Conservation (phyloP, 208 protist genomes). For the Acanthamoeba castellanii region DNA sequence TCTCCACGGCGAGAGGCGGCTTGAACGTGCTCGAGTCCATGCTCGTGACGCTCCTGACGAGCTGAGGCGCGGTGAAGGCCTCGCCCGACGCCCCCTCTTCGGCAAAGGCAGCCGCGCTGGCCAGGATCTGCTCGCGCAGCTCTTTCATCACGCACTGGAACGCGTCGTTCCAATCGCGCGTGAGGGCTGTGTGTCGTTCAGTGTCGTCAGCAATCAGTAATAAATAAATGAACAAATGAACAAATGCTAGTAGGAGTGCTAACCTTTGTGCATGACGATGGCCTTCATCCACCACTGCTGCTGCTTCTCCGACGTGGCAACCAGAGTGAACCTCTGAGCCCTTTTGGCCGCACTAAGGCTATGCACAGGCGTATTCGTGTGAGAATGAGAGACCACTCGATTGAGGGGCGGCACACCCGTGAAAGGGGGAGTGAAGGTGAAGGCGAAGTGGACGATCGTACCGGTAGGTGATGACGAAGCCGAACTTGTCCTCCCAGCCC, state of each 20-base stretch:
- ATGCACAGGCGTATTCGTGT: background rate
- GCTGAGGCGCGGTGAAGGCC: background rate
- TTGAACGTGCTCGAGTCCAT: background rate
- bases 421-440: too few relatives aligned
- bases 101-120: background rate
- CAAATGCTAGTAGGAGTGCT: too few relatives aligned
- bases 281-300: slow-evolving; percentile 26
- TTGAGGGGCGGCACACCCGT: too few relatives aligned
- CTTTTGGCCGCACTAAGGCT: background rate
- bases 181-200: background rate
- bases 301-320: background rate
- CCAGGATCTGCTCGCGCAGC: background rate
- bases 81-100: background rate
- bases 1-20: background rate
- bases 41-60: background rate
- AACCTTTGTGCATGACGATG: background rate
- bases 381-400: background rate
- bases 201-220: too few relatives aligned
- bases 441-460: background rate
- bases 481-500: background rate
- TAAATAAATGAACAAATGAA: too few relatives aligned
- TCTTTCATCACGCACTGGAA: slow-evolving; percentile 21
- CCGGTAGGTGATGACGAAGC: background rate
- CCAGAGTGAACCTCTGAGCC: background rate
- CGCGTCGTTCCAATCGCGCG: background rate